Evolutionary conservation across 768 basidiomycete species (phyloP).

Genomic region (Hericium alpestre): DNA sequence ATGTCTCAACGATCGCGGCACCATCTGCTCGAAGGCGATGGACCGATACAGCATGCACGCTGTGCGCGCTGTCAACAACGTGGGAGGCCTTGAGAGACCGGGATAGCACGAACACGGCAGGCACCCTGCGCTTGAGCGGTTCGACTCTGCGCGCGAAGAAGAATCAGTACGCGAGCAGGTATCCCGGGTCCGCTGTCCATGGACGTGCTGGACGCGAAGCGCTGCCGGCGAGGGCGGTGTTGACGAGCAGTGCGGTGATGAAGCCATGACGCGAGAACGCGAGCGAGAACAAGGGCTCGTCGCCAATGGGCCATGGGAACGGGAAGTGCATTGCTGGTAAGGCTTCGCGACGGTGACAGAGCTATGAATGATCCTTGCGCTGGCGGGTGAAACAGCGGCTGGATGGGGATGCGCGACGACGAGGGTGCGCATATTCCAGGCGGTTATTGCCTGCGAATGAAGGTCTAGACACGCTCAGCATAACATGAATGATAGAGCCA

Average conservation of each 20-base stretch:
- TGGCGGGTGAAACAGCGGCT: background rate
- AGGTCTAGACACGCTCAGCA: too few relatives aligned
- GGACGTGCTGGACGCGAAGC: background rate
- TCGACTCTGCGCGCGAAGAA: background rate
- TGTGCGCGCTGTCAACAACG: background rate
- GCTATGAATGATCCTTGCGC: background rate
- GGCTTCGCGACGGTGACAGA: background rate
- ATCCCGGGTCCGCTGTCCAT: background rate
- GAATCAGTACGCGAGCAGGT: background rate
- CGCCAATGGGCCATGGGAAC: background rate
- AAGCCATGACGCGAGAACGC: background rate
- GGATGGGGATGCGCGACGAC: background rate
- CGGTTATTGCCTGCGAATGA: too few relatives aligned
- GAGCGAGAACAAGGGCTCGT: too few relatives aligned
- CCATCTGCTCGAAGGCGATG: background rate
- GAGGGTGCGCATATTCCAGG: too few relatives aligned
- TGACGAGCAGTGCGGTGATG: background rate
- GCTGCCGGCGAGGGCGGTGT: background rate
- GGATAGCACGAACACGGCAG: background rate
- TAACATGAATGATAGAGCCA: too few relatives aligned
- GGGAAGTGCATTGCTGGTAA: background rate
- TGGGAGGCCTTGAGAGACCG: background rate
- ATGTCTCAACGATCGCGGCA: background rate
- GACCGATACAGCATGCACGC: background rate
- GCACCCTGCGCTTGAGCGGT: background rate